A percentile compares a stretch with the other conserved stretches of the same genome.
These are phyloP conservation scores for Serendipita sp. DNA, from an alignment of 768 basidiomycete genomes.

Conservation along the genomic window DNA sequence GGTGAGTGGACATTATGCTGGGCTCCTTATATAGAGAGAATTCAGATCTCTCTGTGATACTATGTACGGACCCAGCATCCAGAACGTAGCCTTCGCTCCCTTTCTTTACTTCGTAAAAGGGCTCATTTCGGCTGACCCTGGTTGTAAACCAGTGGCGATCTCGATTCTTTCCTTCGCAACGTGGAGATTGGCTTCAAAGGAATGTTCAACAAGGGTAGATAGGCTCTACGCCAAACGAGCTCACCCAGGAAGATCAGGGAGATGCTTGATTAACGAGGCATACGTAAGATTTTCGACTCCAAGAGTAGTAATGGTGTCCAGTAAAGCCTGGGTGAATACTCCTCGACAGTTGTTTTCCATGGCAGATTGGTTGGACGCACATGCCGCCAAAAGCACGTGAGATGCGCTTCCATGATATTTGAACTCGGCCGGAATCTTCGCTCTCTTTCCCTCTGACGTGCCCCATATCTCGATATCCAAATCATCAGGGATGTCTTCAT, in stretches of 20 bases:
- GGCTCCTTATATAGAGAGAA: slow-evolving; percentile 32
- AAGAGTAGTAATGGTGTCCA: slow-evolving; percentile 28
- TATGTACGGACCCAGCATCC: slow-evolving; percentile 44
- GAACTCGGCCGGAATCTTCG: slow-evolving; percentile 24
- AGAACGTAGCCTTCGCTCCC: slow-evolving; percentile 31
- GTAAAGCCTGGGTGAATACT: slow-evolving; percentile 38
- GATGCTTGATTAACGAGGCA: slow-evolving; percentile 23
- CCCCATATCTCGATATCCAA: slow-evolving; percentile 42
- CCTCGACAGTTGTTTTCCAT: slow-evolving; percentile 49
- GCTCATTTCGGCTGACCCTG: slow-evolving; percentile 33
- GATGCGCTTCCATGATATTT: slow-evolving; percentile 30
- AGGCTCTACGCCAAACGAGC: neutral
- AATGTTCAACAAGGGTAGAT: slow-evolving; percentile 9
- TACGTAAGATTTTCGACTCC: slow-evolving; percentile 42
- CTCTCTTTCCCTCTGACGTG: slow-evolving; percentile 16
- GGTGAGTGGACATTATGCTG: slow-evolving; percentile 37
- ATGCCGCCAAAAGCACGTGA: slow-evolving; percentile 44
- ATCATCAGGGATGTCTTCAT: slow-evolving; percentile 17
- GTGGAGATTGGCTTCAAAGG: slow-evolving; percentile 31
- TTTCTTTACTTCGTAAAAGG: slow-evolving; percentile 24
- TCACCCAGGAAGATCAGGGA: neutral
- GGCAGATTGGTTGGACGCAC: slow-evolving; percentile 37
- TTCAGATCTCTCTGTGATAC: slow-evolving; percentile 44
- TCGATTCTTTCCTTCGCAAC: slow-evolving; percentile 34
- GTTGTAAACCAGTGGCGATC: slow-evolving; percentile 37